Percentiles rank a stretch among this genome's conserved stretches.
These are phyloP conservation scores for Trichoderma sp. DNA, from an alignment of 2,329 filamentous ascomycete genomes.

Conservation along the genomic window DNA sequence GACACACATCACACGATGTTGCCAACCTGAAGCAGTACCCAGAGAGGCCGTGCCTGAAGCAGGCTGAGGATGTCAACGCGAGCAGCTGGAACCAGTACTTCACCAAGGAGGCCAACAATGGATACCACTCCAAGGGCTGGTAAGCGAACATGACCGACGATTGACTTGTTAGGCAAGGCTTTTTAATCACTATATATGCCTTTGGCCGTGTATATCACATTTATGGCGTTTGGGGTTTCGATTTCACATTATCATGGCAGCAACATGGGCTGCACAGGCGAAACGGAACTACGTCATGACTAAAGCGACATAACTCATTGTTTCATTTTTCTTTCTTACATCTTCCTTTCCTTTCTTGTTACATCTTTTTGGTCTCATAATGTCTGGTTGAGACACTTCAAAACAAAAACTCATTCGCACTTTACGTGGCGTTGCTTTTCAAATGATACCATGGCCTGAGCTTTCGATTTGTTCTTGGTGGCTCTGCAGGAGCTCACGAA, in stretches of 20 bases:
- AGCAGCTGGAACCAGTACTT: constrained; percentile 85
- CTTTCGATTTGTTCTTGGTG: not conserved
- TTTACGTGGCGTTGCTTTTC: constrained; percentile 20
- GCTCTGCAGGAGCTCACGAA: constrained; percentile 4
- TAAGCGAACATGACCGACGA: constrained; percentile 23
- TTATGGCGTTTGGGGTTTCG: constrained; percentile 12
- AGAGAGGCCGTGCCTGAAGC: constrained; percentile 59
- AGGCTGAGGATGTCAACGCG: constrained; percentile 60
- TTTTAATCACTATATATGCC: constrained; percentile 5
- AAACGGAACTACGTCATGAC: constrained; percentile 17
- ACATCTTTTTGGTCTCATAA: constrained; percentile 16
- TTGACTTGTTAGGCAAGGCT: constrained; percentile 11
- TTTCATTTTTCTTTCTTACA: not conserved
- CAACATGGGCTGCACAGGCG: constrained; percentile 13
- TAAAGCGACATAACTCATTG: constrained; percentile 8
- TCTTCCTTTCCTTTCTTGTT: constrained; percentile 4
- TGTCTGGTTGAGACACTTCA: constrained; percentile 14
- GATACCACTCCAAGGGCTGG: constrained; percentile 45
- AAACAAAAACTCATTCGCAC: constrained; percentile 13
- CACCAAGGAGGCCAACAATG: constrained; percentile 64
- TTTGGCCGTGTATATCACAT: constrained; percentile 14
- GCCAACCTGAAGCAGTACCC: constrained; percentile 83
- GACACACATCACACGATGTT: constrained; percentile 87
- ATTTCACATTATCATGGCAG: constrained; percentile 11
- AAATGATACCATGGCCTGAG: constrained; percentile 21